Base-by-base conservation (phyloP, 2,329 filamentous ascomycete species). In the Endocalyx cinctus region DNA sequence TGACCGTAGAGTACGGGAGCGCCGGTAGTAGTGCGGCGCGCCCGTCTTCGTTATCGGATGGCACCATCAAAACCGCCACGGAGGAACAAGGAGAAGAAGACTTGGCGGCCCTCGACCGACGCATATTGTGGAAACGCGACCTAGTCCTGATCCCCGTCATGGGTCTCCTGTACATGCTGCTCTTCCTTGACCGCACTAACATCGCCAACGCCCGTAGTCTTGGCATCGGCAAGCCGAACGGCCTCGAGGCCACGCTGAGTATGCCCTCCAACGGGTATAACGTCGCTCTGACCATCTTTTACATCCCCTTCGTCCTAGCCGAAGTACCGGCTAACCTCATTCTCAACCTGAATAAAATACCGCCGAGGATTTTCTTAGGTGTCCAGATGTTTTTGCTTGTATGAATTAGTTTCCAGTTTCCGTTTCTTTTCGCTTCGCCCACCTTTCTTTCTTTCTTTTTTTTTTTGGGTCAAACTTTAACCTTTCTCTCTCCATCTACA, bases 311-410 rank as follows among this genome's bases (percentile, higher is more conserved):
- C 44, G 58, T 67, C 6, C 41, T 67, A 10, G 57, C 58, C 17
- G 65, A 70, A 41, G 53, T 71, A 4, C 67, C 68, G 5, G 63
- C 61, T 43, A 71, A 71, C 43, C 38, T 70, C 12, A 38, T 72
- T 6, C 48, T 71, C 38, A 65, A 62, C 25, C 37, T 45, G 33
- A 48, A 48, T 36, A 60, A 54, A 31, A 46, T 69, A 11, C 50
- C 54, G 6, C 66, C 65, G 2, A 61, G 60, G 3, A 29, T 48
- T 14, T 55, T 51, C 25, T 47, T 69, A 4, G 61, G 62, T 33
- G 51, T 50, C n/a, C 60, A 65, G 26, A 64, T 67, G 53, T 53
- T 60, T 17, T 46, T 51, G 15, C 59, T 65, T 55, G 63, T 35
- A 35, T 18, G 62, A 60, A 40, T n/a, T n/a, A n/a, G n/a, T n/a